Base-by-base conservation (phyloP, 331 rosid genomes). In the Pyrus hybrid region DNA sequence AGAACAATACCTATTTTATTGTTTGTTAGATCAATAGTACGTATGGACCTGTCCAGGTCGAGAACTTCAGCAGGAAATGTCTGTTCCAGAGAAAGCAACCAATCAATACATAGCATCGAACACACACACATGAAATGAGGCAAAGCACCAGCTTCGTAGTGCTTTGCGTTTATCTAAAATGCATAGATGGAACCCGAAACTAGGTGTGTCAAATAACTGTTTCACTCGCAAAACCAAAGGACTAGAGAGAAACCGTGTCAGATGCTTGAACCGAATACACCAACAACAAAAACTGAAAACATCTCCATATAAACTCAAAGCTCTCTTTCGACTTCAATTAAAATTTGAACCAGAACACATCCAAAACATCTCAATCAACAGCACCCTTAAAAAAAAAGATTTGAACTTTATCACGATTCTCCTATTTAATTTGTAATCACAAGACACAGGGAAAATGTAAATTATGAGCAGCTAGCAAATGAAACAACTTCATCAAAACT, bases 41-140 rank as follows among this genome's bases (percentile, higher is more conserved):
- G 93, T 17, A 92, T 92, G 20, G 93, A 82, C 82, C 91, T 87
- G 54, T 89, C 98, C 81, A 92, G 64, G 61, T 86, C 90, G 68
- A 92, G 84, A 86, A 95, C 84, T 82, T 87, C 98, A 76, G 75
- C 91, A 2, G 98, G 99, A 86, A 95, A 92, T 21, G 93, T 66
- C 97, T 95, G 79, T 76, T 80, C 13, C 83, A 41, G 18, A 60
- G 68, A 70, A 13, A 11, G 75, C 16, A 56, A 61, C 57, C 4
- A 70, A 35, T 60, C 33, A 70, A 76, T 41, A 54, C 66, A 17
- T 9, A 63, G 51, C 63, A 13, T 20, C 7, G 60, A 4, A 3
- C 47, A 25, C 29, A 11, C 20, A 4, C 43, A 64, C 68, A 29
- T 21, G 13, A n/a, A 10, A 17, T 18, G 63, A 57, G 7, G 8